phyloP scores from a whole-genome alignment of 169 alveolate species.

The Eimeria tenella region DNA sequence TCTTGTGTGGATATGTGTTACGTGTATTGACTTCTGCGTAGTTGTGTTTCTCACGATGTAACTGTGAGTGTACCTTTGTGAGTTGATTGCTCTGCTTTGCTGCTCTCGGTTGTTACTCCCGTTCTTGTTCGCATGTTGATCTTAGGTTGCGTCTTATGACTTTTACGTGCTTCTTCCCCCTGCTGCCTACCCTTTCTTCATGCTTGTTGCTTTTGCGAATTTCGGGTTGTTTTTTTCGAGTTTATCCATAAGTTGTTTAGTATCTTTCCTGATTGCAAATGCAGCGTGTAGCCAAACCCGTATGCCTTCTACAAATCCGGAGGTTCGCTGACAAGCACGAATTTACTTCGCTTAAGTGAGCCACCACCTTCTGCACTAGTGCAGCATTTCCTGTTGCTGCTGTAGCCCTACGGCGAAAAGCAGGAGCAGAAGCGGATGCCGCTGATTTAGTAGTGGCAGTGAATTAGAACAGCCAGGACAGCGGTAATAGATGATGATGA shows the following conservation, averaged over 20 bases:
- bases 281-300: constrained; percentile 76
- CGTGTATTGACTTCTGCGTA: too few relatives aligned
- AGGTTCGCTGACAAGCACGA: constrained; percentile 25
- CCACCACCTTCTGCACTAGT: background rate
- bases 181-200: background rate
- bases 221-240: background rate
- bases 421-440: background rate
- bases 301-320: constrained; percentile 57
- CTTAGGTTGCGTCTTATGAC: background rate
- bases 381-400: background rate
- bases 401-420: background rate
- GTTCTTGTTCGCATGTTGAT: background rate
- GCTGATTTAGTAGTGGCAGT: background rate
- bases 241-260: background rate
- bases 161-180: background rate
- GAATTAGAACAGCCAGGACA: too few relatives aligned
- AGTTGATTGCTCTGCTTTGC: background rate
- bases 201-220: background rate
- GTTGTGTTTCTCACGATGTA: too few relatives aligned
- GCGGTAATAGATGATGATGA: too few relatives aligned
- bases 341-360: constrained; percentile 75
- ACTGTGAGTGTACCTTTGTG: too few relatives aligned
- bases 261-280: background rate
- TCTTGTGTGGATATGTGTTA: too few relatives aligned
- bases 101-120: background rate